These are phyloP conservation scores for Blastocladiella emersonii DNA, from an alignment of 371 early-diverging fungal genomes.

Conservation along the genomic window DNA sequence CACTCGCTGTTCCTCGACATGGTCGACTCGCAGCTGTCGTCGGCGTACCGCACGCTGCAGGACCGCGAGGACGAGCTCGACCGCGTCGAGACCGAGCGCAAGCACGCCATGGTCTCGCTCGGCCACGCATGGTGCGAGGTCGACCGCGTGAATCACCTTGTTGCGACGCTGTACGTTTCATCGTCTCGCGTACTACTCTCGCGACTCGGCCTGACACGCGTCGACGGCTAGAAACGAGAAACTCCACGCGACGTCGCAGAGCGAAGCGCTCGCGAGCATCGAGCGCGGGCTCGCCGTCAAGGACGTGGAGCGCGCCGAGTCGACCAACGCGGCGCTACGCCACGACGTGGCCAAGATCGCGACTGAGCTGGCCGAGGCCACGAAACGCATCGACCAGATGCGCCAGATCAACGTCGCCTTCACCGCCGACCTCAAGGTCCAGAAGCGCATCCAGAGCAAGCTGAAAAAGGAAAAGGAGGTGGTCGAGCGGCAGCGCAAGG, in stretches of 20 bases:
- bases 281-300: neutral
- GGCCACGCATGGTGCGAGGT: slow-evolving; percentile 4
- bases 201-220: neutral
- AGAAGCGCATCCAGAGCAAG: slow-evolving; percentile 25
- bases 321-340: neutral
- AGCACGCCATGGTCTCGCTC: neutral
- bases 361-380: neutral
- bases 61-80: neutral
- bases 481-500: slow-evolving; percentile 10
- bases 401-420: slow-evolving; percentile 25
- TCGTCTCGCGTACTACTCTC: neutral
- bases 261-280: neutral
- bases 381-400: slow-evolving; percentile 11
- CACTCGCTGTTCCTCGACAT: slow-evolving; percentile 1
- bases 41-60: neutral
- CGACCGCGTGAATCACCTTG: neutral
- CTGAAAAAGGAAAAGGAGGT: slow-evolving; percentile 24
- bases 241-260: neutral
- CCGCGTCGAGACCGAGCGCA: neutral
- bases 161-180: neutral
- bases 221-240: neutral
- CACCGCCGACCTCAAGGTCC: slow-evolving; percentile 27
- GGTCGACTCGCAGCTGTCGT: neutral
- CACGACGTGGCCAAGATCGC: neutral
- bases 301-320: neutral